Evolutionary conservation across 2,329 filamentous ascomycete species (phyloP).

Genomic region (Pestalotiopsis fici): DNA sequence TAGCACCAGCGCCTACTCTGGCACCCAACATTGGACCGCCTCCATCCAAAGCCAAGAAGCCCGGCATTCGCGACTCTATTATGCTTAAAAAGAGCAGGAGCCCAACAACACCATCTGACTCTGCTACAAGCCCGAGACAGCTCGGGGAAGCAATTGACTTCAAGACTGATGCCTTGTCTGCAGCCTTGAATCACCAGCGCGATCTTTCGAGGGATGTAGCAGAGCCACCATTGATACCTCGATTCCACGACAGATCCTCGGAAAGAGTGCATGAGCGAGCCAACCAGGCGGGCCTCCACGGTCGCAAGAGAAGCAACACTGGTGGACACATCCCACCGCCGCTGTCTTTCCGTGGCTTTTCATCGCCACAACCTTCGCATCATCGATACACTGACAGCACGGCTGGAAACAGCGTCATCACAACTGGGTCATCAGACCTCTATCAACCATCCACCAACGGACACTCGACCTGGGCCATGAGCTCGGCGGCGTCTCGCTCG

Average conservation of each 20-base stretch:
- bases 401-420: slow-evolving; percentile 57
- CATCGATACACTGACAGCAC: slow-evolving; percentile 58
- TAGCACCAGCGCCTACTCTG: slow-evolving; percentile 37
- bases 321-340: slow-evolving; percentile 72
- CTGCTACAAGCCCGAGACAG: slow-evolving; percentile 35
- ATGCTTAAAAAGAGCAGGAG: slow-evolving; percentile 78
- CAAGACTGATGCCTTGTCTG: slow-evolving; percentile 29
- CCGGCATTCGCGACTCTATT: slow-evolving; percentile 82
- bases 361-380: slow-evolving; percentile 48
- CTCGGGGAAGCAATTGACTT: slow-evolving; percentile 37
- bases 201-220: slow-evolving; percentile 62
- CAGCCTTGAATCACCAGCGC: slow-evolving; percentile 41
- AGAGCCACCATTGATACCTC: slow-evolving; percentile 71
- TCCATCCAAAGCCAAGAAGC: slow-evolving; percentile 48
- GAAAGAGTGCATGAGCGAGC: slow-evolving; percentile 44
- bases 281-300: slow-evolving; percentile 56
- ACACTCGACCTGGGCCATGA: slow-evolving; percentile 45
- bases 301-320: slow-evolving; percentile 87
- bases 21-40: slow-evolving; percentile 48
- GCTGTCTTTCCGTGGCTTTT: slow-evolving; percentile 78
- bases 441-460: slow-evolving; percentile 49
- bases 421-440: slow-evolving; percentile 61
- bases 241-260: slow-evolving; percentile 61
- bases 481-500: slow-evolving; percentile 30
- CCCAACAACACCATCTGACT: slow-evolving; percentile 33